Conservation (phyloP, 257 asterid species). For the Rubia yunnanensis region DNA sequence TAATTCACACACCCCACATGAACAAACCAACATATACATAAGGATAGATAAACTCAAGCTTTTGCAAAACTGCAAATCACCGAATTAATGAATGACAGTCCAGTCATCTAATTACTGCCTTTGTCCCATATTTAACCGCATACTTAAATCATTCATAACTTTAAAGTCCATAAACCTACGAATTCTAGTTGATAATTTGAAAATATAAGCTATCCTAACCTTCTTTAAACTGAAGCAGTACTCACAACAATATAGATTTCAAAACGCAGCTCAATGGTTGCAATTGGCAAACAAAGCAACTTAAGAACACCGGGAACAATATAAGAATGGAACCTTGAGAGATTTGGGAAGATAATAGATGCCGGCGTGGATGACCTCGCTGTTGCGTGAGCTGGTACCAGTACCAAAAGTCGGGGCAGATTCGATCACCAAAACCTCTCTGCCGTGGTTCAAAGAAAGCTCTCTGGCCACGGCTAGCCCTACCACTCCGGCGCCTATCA, state of each 20-base stretch:
- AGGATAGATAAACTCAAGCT: too few relatives aligned
- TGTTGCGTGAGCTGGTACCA: slow-evolving; percentile 76
- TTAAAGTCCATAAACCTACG: too few relatives aligned
- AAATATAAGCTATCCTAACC: too few relatives aligned
- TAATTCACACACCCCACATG: too few relatives aligned
- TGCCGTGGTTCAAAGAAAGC: slow-evolving; percentile 45
- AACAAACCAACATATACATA: too few relatives aligned
- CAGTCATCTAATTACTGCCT: too few relatives aligned
- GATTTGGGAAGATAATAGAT: slow-evolving; percentile 68
- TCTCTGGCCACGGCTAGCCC: slow-evolving; percentile 90
- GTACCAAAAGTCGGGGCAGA: slow-evolving; percentile 77
- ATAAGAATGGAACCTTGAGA: slow-evolving; percentile 44
- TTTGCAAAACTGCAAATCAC: too few relatives aligned
- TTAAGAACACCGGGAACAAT: not conserved
- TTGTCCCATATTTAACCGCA: too few relatives aligned
- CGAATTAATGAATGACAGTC: too few relatives aligned
- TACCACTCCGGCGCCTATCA: slow-evolving; percentile 84
- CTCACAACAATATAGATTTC: not conserved
- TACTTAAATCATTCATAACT: too few relatives aligned
- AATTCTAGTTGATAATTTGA: too few relatives aligned
- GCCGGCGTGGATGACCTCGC: slow-evolving; percentile 91
- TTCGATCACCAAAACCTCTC: slow-evolving; percentile 70
- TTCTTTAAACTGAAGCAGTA: too few relatives aligned
- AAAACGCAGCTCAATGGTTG: not conserved
- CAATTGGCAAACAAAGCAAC: not conserved